These are phyloP conservation scores for Backusella parvicylindrica DNA, from an alignment of 192 early-diverging fungal species.

Conservation along the genomic window DNA sequence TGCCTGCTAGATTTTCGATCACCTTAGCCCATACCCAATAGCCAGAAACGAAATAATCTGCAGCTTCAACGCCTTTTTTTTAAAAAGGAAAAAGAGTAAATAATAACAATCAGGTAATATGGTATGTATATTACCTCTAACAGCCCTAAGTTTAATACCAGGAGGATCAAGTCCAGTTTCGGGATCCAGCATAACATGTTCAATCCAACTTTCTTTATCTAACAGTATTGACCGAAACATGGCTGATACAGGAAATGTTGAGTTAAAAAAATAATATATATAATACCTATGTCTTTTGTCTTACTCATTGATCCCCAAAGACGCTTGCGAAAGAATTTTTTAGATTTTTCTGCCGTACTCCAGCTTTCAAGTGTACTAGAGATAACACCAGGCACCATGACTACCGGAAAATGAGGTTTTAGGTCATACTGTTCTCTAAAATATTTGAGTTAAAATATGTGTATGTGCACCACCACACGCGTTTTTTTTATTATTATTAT, in stretches of 20 bases:
- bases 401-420: conserved; percentile 53
- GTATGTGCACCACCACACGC: too few relatives aligned
- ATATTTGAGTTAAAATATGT: too few relatives aligned
- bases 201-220: conserved; percentile 85
- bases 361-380: conserved; percentile 88
- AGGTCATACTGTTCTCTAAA: conserved; percentile 38
- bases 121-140: conserved; percentile 42
- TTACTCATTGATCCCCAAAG: conserved; percentile 80
- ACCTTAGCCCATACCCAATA: conserved; percentile 89
- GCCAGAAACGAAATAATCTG: conserved; percentile 86
- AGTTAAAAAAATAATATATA: neutral
- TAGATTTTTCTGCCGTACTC: conserved; percentile 73
- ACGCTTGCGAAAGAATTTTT: conserved; percentile 82
- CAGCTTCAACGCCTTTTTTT: conserved; percentile 69
- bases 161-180: conserved; percentile 83
- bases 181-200: conserved; percentile 79
- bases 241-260: conserved; percentile 34
- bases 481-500: neutral
- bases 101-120: neutral
- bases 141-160: conserved; percentile 77
- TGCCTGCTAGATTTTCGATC: conserved; percentile 77
- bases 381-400: conserved; percentile 86
- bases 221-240: conserved; percentile 82
- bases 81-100: neutral
- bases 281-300: neutral